Percentiles rank a stretch among this genome's conserved stretches.
Evolutionary conservation across 2,329 filamentous ascomycete species (phyloP).

Genomic region (Colletotrichum spaethianum): DNA sequence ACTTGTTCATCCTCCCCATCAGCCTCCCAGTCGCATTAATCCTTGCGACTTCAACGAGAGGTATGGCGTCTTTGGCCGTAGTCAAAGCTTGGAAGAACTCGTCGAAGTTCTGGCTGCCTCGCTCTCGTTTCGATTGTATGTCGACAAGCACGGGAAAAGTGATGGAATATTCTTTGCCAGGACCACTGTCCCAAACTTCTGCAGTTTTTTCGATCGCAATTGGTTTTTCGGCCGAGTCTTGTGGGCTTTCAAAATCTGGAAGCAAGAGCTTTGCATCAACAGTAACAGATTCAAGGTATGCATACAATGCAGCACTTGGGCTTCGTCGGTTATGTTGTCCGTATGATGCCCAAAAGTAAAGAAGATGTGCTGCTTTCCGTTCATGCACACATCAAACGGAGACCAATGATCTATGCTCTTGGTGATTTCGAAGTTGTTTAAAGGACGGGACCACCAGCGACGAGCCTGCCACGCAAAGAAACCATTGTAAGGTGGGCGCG

Average conservation of each 20-base stretch:
- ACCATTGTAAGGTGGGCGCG: neutral
- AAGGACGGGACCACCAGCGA: neutral
- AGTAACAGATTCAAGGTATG: neutral
- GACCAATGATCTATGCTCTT: neutral
- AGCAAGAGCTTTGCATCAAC: neutral
- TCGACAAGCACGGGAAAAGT: neutral
- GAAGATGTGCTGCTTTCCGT: neutral
- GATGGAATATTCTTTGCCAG: neutral
- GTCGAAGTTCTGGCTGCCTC: neutral
- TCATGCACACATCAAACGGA: neutral
- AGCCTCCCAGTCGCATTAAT: no score
- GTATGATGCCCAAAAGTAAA: neutral
- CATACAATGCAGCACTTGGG: slow-evolving; percentile 1
- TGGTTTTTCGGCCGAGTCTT: neutral
- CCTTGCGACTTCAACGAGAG: neutral
- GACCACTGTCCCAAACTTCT: neutral
- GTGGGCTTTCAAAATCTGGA: neutral
- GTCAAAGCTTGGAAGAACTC: neutral
- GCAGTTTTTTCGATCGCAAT: neutral
- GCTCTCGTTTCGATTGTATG: neutral
- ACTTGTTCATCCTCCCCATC: neutral
- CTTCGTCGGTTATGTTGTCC: neutral
- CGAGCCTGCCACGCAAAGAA: neutral
- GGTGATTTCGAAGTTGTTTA: neutral
- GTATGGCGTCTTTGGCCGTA: neutral